These are phyloP conservation scores for Urochloa ruziziensis DNA, from an alignment of 176 grass and related monocot species.

Conservation along the genomic window DNA sequence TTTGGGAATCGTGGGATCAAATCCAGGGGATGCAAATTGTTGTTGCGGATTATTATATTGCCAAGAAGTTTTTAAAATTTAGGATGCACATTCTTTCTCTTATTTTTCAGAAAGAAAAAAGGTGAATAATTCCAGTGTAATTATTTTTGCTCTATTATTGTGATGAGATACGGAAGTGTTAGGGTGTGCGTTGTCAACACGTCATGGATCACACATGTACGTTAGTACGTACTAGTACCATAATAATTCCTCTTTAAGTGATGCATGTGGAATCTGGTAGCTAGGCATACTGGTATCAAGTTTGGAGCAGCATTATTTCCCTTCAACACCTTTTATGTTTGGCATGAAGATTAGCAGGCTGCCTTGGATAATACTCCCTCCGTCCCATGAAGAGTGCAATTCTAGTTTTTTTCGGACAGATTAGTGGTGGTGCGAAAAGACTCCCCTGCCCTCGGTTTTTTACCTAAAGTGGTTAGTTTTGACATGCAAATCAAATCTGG, in stretches of 20 bases:
- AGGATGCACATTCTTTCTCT: not conserved
- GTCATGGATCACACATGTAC: slow-evolving; percentile 6
- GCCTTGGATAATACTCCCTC: not conserved
- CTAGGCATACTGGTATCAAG: not conserved
- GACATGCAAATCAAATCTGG: too few species aligned
- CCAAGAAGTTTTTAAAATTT: not conserved
- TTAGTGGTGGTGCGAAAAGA: too few species aligned
- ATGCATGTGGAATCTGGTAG: slow-evolving; percentile 30
- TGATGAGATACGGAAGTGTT: not conserved
- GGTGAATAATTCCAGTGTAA: not conserved
- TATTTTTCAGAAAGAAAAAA: not conserved
- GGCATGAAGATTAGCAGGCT: not conserved
- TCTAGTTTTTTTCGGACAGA: too few species aligned
- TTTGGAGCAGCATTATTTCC: not conserved
- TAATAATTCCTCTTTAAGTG: slow-evolving; percentile 26
- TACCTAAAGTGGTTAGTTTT: too few species aligned
- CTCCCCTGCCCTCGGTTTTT: too few species aligned
- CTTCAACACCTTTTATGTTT: not conserved
- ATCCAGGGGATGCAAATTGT: not conserved
- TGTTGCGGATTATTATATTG: not conserved
- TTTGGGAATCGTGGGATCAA: slow-evolving; percentile 7
- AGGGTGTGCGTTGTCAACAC: not conserved
- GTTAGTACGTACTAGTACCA: not conserved
- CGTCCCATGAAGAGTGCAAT: too few species aligned
- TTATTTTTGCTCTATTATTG: not conserved